These are phyloP conservation scores for Yamadazyma pseudoaaseri DNA, from an alignment of 1,139 yeast species.

Conservation along the genomic window DNA sequence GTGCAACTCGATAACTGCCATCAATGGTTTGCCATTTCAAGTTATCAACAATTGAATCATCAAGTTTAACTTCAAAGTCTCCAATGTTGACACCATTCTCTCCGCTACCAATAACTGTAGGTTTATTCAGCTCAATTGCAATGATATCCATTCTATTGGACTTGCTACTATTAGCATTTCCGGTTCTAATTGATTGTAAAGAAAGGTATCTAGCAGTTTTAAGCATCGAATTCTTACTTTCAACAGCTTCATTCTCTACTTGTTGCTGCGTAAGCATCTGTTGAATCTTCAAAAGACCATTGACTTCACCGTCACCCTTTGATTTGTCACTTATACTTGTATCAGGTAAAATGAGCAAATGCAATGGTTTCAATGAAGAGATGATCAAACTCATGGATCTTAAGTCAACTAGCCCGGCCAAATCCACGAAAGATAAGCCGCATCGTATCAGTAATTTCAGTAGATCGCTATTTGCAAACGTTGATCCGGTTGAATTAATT, in stretches of 20 bases:
- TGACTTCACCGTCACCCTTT: conserved; percentile 18
- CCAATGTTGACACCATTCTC: conserved; percentile 42
- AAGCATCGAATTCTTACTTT: conserved; percentile 22
- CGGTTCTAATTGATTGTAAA: conserved; percentile 33
- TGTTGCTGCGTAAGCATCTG: conserved; percentile 34
- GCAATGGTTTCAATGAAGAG: conserved; percentile 77
- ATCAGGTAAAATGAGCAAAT: conserved; percentile 60
- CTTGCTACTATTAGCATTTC: conserved; percentile 13
- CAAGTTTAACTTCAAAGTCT: conserved; percentile 71
- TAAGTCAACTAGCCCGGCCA: conserved; percentile 82
- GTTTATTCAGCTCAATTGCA: conserved; percentile 37
- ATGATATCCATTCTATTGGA: conserved; percentile 28
- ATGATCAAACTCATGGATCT: conserved; percentile 79
- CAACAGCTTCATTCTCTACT: conserved; percentile 23
- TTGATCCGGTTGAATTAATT: conserved; percentile 18
- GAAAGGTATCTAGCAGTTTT: conserved; percentile 33
- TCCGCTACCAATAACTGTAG: conserved; percentile 53
- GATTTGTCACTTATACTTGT: conserved; percentile 23
- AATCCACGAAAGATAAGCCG: conserved; percentile 73
- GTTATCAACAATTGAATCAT: conserved; percentile 59
- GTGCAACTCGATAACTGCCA: conserved; percentile 81
- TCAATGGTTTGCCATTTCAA: conserved; percentile 84
- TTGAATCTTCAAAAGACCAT: conserved; percentile 30
- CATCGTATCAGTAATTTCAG: conserved; percentile 56
- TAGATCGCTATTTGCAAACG: conserved; percentile 20